Conservation (phyloP, 257 asterid genomes). For the Gentiana straminea region DNA sequence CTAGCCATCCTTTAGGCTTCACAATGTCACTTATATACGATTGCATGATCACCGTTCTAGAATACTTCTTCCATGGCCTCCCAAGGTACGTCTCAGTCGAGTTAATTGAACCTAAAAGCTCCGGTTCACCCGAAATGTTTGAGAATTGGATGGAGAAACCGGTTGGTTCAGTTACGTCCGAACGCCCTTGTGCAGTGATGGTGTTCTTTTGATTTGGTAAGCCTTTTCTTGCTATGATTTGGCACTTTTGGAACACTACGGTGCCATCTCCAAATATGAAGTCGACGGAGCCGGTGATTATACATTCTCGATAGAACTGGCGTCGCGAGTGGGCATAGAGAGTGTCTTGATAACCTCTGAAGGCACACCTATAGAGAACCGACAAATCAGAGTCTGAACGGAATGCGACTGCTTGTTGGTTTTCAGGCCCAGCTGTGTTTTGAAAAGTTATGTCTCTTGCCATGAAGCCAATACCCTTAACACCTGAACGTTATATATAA, state of each 20-base stretch:
- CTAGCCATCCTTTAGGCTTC: conserved; percentile 52
- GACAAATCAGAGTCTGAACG: conserved; percentile 50
- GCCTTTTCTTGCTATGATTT: conserved; percentile 43
- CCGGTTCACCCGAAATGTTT: conserved; percentile 32
- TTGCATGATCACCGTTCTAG: conserved; percentile 52
- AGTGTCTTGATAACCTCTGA: conserved; percentile 59
- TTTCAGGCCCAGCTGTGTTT: conserved; percentile 66
- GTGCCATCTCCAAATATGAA: conserved; percentile 63
- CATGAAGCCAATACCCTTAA: conserved; percentile 49
- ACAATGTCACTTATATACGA: conserved; percentile 31
- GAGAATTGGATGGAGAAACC: conserved; percentile 59
- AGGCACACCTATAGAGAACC: conserved; percentile 36
- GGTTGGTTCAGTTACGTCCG: conserved; percentile 20
- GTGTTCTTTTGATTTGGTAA: conserved; percentile 47
- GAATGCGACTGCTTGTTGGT: conserved; percentile 63
- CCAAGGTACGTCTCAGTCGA: conserved; percentile 42
- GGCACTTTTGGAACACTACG: conserved; percentile 52
- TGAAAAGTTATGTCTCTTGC: conserved; percentile 55
- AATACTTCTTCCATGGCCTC: conserved; percentile 53
- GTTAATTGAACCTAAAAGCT: conserved; percentile 11
- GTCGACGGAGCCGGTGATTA: conserved; percentile 50
- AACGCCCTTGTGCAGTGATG: conserved; percentile 60
- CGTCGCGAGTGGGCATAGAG: conserved; percentile 49
- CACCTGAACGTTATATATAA: conserved; percentile 23
- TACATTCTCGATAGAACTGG: conserved; percentile 52